Evolutionary conservation across 805 yeast species (phyloP).

Genomic region (Barnettozyma sp.): DNA sequence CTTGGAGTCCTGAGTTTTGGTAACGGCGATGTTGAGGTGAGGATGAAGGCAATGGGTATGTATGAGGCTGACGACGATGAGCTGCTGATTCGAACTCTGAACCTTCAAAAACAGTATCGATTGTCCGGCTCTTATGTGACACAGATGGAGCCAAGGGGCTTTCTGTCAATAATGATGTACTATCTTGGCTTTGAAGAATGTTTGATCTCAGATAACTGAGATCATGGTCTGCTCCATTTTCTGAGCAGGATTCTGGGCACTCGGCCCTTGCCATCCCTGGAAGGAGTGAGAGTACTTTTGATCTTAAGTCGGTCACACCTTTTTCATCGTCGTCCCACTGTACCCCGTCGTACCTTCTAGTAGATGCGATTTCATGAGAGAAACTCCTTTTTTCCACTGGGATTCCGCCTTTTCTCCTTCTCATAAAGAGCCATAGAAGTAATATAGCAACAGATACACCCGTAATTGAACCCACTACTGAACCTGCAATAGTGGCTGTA

Average conservation of each 20-base stretch:
- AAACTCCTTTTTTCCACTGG: conserved; percentile 17
- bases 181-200: conserved; percentile 15
- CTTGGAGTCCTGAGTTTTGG: conserved; percentile 16
- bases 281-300: conserved; percentile 10
- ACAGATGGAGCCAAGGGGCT: not conserved
- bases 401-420: conserved; percentile 8
- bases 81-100: conserved; percentile 14
- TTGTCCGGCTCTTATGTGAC: conserved; percentile 11
- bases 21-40: conserved; percentile 8
- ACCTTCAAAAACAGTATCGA: conserved; percentile 26
- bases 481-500: conserved; percentile 22
- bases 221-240: not conserved
- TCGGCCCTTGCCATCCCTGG: no score
- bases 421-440: conserved; percentile 14
- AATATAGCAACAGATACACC: conserved; percentile 16
- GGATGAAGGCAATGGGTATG: not conserved
- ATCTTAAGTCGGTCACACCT: no score
- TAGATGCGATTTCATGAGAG: conserved; percentile 22
- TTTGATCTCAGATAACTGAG: conserved; percentile 11
- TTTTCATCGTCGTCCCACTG: conserved; percentile 8
- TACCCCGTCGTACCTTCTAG: conserved; percentile 18
- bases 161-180: not conserved
- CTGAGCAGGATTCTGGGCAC: not conserved
- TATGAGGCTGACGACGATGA: not conserved
- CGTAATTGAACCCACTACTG: conserved; percentile 23